Evolutionary conservation across 306 rosid species (phyloP).

Genomic region (Cicer cuneatum): DNA sequence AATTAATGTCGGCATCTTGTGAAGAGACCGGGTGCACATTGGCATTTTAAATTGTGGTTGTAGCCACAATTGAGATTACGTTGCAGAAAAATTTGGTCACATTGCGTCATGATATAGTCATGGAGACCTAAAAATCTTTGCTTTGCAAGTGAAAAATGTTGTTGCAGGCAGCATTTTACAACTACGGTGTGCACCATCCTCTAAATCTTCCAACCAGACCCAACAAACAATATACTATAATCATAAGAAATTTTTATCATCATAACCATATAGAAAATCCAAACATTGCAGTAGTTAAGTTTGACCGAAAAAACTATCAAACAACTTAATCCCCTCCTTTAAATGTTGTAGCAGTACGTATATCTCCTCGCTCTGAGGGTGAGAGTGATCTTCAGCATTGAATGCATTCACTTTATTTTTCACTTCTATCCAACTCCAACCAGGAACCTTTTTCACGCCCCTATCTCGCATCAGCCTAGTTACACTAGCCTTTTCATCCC

Average conservation of each 20-base stretch:
- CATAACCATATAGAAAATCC: conserved; percentile 20
- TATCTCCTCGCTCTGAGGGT: conserved; percentile 56
- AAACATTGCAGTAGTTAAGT: background rate
- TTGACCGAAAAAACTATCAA: conserved; percentile 19
- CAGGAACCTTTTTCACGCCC: conserved; percentile 80
- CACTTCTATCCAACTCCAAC: conserved; percentile 91
- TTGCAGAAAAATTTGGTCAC: background rate
- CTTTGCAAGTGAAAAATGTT: background rate
- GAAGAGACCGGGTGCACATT: conserved; percentile 1
- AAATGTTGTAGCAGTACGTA: conserved; percentile 54
- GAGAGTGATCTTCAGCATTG: conserved; percentile 79
- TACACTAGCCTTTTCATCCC: conserved; percentile 73
- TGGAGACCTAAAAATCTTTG: background rate
- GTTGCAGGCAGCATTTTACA: background rate
- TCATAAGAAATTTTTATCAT: conserved; percentile 20
- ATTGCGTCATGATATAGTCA: background rate
- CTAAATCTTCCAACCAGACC: conserved; percentile 39
- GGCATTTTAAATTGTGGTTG: background rate
- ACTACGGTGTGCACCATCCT: background rate
- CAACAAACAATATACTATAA: conserved; percentile 21
- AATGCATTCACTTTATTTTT: conserved; percentile 73
- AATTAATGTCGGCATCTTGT: background rate
- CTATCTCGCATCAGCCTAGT: conserved; percentile 79
- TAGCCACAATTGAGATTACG: background rate
- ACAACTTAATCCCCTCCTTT: conserved; percentile 55